phyloP scores from a whole-genome alignment of 1,284 basidiomycete genomes.

The Mycena sp. region DNA sequence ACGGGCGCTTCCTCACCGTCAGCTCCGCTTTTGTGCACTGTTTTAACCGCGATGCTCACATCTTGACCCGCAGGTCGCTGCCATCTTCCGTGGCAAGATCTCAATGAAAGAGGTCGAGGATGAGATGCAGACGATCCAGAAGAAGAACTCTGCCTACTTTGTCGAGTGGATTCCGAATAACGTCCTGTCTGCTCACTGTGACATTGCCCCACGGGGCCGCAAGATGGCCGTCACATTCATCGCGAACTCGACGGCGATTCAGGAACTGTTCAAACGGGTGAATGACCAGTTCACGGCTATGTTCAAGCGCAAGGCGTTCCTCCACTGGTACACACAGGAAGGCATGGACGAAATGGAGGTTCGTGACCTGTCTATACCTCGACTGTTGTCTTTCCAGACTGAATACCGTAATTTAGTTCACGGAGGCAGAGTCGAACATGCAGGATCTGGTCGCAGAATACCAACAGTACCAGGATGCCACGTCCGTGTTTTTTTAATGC shows the following conservation, averaged over 20 bases:
- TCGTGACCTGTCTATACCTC: constrained; percentile 28
- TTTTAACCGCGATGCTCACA: neutral
- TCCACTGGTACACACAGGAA: constrained; percentile 99
- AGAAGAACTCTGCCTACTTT: constrained; percentile 97
- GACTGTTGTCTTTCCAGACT: constrained; percentile 24
- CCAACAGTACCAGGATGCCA: constrained; percentile 97
- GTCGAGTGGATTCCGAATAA: constrained; percentile 99
- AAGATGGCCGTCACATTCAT: constrained; percentile 98
- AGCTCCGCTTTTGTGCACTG: constrained; percentile 33
- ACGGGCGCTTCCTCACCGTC: constrained; percentile 93
- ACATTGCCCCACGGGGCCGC: constrained; percentile 91
- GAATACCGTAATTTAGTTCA: constrained; percentile 64
- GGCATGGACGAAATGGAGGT: constrained; percentile 99
- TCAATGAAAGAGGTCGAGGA: constrained; percentile 99
- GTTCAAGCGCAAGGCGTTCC: constrained; percentile 99
- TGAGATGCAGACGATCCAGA: constrained; percentile 96
- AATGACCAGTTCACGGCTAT: constrained; percentile 97
- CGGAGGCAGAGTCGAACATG: constrained; percentile 97
- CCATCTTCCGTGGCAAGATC: constrained; percentile 98
- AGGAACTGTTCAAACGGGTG: constrained; percentile 97
- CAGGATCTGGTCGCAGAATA: constrained; percentile 94
- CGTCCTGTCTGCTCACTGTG: constrained; percentile 94
- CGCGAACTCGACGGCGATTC: constrained; percentile 97
- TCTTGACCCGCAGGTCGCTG: constrained; percentile 73
- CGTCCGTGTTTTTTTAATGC: constrained; percentile 57